Evolutionary conservation across 176 grass and related monocot species (phyloP), one percentile per base, ranked within the genome.

Genomic region (Elymus sibiricus): DNA sequence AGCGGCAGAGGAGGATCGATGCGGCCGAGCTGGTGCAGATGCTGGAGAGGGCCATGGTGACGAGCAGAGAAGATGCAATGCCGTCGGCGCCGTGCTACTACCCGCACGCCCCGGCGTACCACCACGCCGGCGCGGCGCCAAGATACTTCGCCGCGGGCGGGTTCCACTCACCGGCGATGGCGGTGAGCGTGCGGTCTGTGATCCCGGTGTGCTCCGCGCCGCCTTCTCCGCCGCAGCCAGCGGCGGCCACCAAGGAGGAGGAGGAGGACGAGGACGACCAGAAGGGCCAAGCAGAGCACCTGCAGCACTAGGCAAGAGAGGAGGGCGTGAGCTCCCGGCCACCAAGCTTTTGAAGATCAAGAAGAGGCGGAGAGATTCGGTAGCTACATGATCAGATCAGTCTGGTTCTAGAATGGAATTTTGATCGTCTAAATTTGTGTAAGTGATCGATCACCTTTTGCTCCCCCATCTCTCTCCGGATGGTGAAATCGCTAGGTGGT

Each of bases 181-280:
- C 92, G 6, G 94, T 96, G 86, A 90, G 88, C 67, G 62, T 96
- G 77, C 89, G 94, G 47, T 91, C 94, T 0, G 94, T 96, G 51
- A 78, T 96, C 67, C 94, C 94, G 0, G 91, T 96, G 11, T 96
- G 75, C 76, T 87, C 91, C 38, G 86, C 94, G 44, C 94, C 88
- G 32, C 86, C 93, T 17, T 53, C 53, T 16, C 87, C 56, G 16
- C 88, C 51, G 11, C 68, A 70, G 27, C 79, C 62, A 7, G 51
- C n/a, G 6, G 17, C 7, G 14, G 39, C 25, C 9, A 75, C 62
- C 26, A 85, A 91, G 71, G 86, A 89, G 17, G 79, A 90, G 51
- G 84, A 86, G 43, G 80, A 91, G 34, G 82, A 85, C 0, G 29
- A 29, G 5, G 47, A 51, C 17, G 47, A 17, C 46, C 47, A 5